phyloP scores from a whole-genome alignment of 139 green algal genomes.

The Chlorella sp. region DNA sequence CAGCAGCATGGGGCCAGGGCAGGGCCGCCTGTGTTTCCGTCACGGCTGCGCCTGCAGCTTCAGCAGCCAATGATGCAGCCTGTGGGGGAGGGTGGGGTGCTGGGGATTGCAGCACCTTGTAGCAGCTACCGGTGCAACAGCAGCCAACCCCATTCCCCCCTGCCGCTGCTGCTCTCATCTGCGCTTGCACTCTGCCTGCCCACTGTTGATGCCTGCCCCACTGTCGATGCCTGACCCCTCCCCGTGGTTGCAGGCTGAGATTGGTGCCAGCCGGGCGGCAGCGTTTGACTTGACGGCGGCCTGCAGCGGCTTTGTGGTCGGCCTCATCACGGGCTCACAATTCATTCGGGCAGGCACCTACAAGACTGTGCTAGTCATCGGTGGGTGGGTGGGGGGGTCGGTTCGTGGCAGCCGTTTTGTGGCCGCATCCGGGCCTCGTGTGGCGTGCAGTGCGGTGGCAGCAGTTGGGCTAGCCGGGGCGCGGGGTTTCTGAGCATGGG shows the following conservation, averaged over 20 bases:
- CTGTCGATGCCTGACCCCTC: not conserved
- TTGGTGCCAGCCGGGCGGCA: conserved; percentile 88
- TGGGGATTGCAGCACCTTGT: not conserved
- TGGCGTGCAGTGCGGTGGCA: no score
- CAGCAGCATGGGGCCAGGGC: not conserved
- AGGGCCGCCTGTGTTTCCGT: not conserved
- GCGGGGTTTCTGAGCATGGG: no score
- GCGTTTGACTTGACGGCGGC: conserved; percentile 98
- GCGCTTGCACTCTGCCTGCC: not conserved
- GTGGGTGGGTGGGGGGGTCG: not conserved
- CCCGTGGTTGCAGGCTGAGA: conserved; percentile 53
- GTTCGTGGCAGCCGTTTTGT: no score
- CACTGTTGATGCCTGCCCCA: no score
- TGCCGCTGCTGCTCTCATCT: not conserved
- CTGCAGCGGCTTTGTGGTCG: conserved; percentile 98
- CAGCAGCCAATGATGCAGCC: not conserved
- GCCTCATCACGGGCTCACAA: conserved; percentile 85
- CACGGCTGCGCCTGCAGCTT: not conserved
- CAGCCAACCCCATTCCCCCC: not conserved
- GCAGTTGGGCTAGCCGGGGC: no score
- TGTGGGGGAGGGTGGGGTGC: not conserved
- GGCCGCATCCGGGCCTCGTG: no score
- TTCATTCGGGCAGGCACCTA: conserved; percentile 81
- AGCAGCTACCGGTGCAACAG: not conserved
- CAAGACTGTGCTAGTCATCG: conserved; percentile 33